phyloP scores from a whole-genome alignment of 768 basidiomycete species.

The Tubosaeta brunneosetosa region DNA sequence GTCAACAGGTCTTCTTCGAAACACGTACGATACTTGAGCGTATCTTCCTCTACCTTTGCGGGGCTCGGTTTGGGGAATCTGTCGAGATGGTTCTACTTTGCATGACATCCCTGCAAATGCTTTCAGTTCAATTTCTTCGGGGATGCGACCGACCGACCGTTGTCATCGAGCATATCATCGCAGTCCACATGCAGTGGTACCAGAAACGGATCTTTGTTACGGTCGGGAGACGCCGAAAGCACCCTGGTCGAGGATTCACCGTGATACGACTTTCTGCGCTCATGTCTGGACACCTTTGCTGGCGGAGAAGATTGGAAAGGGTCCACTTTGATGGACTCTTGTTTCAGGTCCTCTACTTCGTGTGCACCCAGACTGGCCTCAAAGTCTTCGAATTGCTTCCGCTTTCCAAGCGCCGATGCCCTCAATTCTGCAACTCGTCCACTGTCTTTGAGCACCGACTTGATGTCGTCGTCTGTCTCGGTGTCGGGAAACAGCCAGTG shows the following conservation, averaged over 20 bases:
- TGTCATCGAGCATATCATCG: neutral
- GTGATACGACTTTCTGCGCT: slow-evolving; percentile 17
- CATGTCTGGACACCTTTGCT: neutral
- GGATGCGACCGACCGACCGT: slow-evolving; percentile 10
- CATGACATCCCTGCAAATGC: slow-evolving; percentile 7
- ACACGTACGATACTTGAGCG: slow-evolving; percentile 37
- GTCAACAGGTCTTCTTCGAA: neutral
- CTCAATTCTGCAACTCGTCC: slow-evolving; percentile 26
- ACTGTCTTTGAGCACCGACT: slow-evolving; percentile 22
- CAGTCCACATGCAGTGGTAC: neutral
- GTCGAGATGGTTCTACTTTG: slow-evolving; percentile 10
- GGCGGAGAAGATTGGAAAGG: neutral
- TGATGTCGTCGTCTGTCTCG: slow-evolving; percentile 26
- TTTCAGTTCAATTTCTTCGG: neutral
- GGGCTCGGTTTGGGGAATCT: slow-evolving; percentile 14
- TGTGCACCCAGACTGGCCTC: slow-evolving; percentile 10
- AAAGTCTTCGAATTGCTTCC: slow-evolving; percentile 21
- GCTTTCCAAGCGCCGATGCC: slow-evolving; percentile 25
- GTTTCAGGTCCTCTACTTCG: neutral
- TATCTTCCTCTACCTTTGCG: slow-evolving; percentile 61
- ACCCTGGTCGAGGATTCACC: slow-evolving; percentile 7
- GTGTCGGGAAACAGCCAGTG: slow-evolving; percentile 39
- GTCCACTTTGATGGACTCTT: slow-evolving; percentile 3
- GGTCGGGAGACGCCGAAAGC: slow-evolving; percentile 2
- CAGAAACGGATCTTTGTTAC: slow-evolving; percentile 11